Evolutionary conservation across 2,329 filamentous ascomycete genomes (phyloP), one percentile per base, ranked within the genome.

Genomic region (Amylocarpus encephaloides): DNA sequence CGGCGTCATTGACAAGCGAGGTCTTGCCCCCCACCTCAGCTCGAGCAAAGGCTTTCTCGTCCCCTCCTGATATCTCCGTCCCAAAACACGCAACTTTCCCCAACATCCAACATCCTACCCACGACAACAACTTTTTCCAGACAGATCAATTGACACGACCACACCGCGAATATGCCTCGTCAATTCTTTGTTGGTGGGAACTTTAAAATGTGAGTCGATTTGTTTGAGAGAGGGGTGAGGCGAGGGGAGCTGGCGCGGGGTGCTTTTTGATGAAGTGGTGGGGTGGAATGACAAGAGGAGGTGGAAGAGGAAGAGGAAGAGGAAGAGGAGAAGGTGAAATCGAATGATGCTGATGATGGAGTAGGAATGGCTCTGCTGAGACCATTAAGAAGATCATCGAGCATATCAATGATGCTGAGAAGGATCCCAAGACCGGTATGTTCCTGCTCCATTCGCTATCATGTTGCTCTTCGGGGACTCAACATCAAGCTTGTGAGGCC

Each of bases 151-250:
- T 40, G 19, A 29, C 26, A 22, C 18, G 16, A 5, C 34, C 30
- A 47, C 22, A 41, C 35, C 45, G 45, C 45, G 40, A 67, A 57
- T 64, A 95, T 95, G 90, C 80, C 85, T 80, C 90, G 90, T 78
- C 86, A 90, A 78, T 95, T 95, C 80, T 95, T 95, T 72, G 88
- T 95, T 72, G 91, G 91, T 73, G 91, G 91, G 70, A 98, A 98
- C 85, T 97, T 97, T 79, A 97, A 98, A 82, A 97, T 97, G 91
- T 95, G 76, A 69, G 79, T 71, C 34, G 52, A 30, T 55, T 53
- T 41, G 26, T 39, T 22, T 15, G 35, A 36, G 35, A 19, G 18
- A 36, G 33, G 34, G 43, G 16, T 19, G 18, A 12, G 32, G 29
- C 49, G 48, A 16, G 49, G 22, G 33, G 38, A 36, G 33, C 33